A percentile compares a stretch with the other conserved stretches of the same genome.
phyloP scores from a whole-genome alignment of 768 basidiomycete genomes.

The Pseudohyphozyma bogoriensis region DNA sequence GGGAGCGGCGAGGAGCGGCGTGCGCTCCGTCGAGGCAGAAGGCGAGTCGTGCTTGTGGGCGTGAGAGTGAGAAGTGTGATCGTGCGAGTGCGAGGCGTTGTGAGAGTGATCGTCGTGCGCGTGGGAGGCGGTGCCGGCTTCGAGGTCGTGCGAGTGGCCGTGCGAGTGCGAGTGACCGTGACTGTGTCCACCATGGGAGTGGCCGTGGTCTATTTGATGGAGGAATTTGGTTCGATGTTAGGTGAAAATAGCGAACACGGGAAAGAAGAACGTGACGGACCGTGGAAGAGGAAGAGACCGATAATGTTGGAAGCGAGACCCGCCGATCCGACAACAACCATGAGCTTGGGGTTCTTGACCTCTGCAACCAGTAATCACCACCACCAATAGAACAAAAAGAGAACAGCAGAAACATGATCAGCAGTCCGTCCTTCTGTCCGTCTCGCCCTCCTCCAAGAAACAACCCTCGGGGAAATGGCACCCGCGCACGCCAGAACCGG shows the following conservation, averaged over 20 bases:
- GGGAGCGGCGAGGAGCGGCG: not conserved
- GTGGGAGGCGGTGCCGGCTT: not conserved
- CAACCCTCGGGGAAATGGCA: no score
- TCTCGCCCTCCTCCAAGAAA: not conserved
- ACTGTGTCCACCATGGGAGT: constrained; percentile 32
- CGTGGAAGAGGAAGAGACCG: constrained; percentile 90
- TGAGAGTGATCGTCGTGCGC: not conserved
- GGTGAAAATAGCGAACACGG: not conserved
- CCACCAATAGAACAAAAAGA: no score
- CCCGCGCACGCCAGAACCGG: not conserved
- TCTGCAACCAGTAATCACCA: no score
- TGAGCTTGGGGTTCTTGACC: constrained; percentile 73
- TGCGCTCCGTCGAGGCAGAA: not conserved
- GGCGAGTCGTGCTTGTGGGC: constrained; percentile 15
- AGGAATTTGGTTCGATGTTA: no score
- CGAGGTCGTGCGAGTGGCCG: constrained; percentile 31
- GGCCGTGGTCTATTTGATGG: constrained; percentile 35
- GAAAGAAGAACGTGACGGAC: constrained; percentile 42
- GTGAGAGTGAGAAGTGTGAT: not conserved
- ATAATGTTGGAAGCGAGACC: constrained; percentile 86
- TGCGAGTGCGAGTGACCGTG: constrained; percentile 36
- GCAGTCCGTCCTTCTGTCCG: not conserved
- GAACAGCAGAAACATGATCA: constrained; percentile 8
- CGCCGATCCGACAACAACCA: constrained; percentile 79
- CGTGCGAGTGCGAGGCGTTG: no score